phyloP scores from a whole-genome alignment of 1,139 yeast genomes.

The Kodamaea ohmeri region DNA sequence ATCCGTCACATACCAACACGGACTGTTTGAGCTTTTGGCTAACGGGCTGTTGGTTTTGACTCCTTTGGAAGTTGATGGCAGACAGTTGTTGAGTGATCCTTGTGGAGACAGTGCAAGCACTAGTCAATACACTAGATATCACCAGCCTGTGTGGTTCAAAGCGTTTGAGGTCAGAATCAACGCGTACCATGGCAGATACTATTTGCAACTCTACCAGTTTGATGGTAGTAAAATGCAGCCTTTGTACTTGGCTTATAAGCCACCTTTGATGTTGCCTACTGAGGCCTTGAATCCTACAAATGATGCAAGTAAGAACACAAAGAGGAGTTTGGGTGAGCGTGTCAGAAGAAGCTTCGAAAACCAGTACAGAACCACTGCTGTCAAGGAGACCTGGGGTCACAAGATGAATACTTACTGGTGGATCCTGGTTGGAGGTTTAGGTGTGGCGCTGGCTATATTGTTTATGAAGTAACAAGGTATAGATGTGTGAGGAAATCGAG shows the following conservation, averaged over 20 bases:
- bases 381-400: slow-evolving; percentile 42
- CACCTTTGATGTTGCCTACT: slow-evolving; percentile 96
- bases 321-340: slow-evolving; percentile 40
- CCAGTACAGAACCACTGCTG: slow-evolving; percentile 75
- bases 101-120: slow-evolving; percentile 53
- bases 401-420: slow-evolving; percentile 47
- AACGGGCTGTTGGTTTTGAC: slow-evolving; percentile 69
- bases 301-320: slow-evolving; percentile 28
- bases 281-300: slow-evolving; percentile 83
- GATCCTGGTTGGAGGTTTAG: slow-evolving; percentile 33
- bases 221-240: slow-evolving; percentile 89
- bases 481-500: neutral
- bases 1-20: slow-evolving; percentile 83
- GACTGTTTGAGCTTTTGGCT: slow-evolving; percentile 58
- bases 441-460: slow-evolving; percentile 20
- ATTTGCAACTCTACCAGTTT: slow-evolving; percentile 69
- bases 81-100: slow-evolving; percentile 87
- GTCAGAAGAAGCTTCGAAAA: slow-evolving; percentile 77
- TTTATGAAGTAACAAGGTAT: slow-evolving; percentile 13
- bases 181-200: slow-evolving; percentile 77
- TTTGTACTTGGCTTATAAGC: slow-evolving; percentile 83
- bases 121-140: slow-evolving; percentile 69
- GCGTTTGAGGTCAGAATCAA: slow-evolving; percentile 63
- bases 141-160: slow-evolving; percentile 60
- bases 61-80: slow-evolving; percentile 86